These are phyloP conservation scores for Allomyces macrogynus DNA, from an alignment of 192 early-diverging fungal genomes.

Conservation along the genomic window DNA sequence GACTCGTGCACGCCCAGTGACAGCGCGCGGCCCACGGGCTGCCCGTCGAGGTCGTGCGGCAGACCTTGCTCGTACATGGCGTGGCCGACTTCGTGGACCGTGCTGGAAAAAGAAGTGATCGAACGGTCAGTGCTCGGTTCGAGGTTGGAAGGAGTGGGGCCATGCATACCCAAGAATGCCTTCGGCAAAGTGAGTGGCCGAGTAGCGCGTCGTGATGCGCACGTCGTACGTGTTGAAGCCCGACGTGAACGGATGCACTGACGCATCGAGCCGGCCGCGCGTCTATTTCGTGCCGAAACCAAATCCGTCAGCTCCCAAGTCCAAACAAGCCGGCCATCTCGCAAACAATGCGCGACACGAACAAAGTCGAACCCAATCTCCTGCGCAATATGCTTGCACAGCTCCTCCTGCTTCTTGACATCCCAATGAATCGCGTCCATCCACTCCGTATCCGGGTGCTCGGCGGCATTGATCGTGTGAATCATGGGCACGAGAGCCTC, in stretches of 20 bases:
- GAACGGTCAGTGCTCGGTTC: no score
- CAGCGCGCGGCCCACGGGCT: slow-evolving; percentile 11
- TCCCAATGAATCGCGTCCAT: slow-evolving; percentile 10
- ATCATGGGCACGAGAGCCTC: slow-evolving; percentile 16
- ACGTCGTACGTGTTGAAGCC: slow-evolving; percentile 14
- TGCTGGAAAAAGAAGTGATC: not conserved
- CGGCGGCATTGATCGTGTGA: slow-evolving; percentile 16
- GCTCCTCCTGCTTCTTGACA: slow-evolving; percentile 15
- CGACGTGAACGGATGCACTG: slow-evolving; percentile 17
- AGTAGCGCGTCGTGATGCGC: slow-evolving; percentile 22
- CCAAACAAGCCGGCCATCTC: no score
- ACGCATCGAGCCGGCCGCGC: slow-evolving; percentile 16
- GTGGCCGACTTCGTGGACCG: slow-evolving; percentile 20
- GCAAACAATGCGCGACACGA: not conserved
- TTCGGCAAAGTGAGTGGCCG: slow-evolving; percentile 10
- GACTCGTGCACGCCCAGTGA: slow-evolving; percentile 18
- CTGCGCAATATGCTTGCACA: slow-evolving; percentile 14
- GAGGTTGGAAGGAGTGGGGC: no score
- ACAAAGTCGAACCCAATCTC: slow-evolving; percentile 18
- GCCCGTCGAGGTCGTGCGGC: slow-evolving; percentile 8
- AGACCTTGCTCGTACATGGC: slow-evolving; percentile 21
- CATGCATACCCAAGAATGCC: slow-evolving; percentile 8
- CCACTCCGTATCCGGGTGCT: slow-evolving; percentile 14
- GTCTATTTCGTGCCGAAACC: no score
- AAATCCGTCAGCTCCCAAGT: no score